Base-by-base conservation (phyloP, 2,329 filamentous ascomycete species). In the Ophiostoma populinum region DNA sequence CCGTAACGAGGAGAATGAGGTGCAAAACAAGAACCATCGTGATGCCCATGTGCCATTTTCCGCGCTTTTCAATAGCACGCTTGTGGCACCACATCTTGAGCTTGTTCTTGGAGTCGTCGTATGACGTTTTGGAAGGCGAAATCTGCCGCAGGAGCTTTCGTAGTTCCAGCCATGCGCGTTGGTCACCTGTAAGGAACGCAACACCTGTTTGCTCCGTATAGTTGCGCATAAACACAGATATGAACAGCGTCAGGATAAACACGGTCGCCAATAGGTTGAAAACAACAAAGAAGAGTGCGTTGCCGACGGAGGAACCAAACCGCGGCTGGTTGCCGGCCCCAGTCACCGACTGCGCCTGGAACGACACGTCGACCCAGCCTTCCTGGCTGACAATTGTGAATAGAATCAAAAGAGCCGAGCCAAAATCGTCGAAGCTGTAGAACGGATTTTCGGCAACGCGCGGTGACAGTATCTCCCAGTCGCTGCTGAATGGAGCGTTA, bases 381-480 rank as follows among this genome's bases (percentile, higher is more conserved):
- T 98, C 92, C 55, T 98, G 90, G 35, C 87, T 95, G 27, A 95
- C 87, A 55, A 98, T 94, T 54, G 95, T 86, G 59, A 94, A 98
- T 40, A 98, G 79, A 42, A 92, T 92, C 59, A 95, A 95, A 22
- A 98, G 65, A 0, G 87, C 80, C 36, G 81, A 71, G n/a, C 79
- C 81, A 48, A 98, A 98, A 50, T 92, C 80, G 54, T 98, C 90
- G 50, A 98, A 98, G 52, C 79, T 79, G 56, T 79, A 95, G 50
- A 73, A 92, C 0, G 77, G 73, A 47, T 98, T 95, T 2, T 70
- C 57, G 9, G 78, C 83, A 31, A 78, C 72, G 36, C 90, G 73
- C 6, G 90, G 90, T 2, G 85, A 78, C 8, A 94, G 61, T 39
- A 98, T 67, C 7, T 76, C 59, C 86, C 87, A 98, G 32, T 70